A percentile compares a stretch with the other conserved stretches of the same genome.
phyloP scores from a whole-genome alignment of 2,329 filamentous ascomycete genomes.

The Sporothrix brasiliensis region DNA sequence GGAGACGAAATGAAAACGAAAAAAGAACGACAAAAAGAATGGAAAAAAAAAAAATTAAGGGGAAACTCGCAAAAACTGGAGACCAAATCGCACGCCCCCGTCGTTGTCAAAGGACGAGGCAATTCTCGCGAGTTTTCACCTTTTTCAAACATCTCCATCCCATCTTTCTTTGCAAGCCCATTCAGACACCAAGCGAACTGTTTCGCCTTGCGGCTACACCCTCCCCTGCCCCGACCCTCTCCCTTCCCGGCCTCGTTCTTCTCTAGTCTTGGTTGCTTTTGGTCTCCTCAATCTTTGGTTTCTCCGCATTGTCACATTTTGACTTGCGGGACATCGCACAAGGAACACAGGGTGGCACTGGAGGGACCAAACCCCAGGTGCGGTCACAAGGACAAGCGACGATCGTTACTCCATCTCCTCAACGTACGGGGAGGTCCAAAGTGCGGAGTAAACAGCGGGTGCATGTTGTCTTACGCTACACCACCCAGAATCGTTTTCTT shows the following conservation, averaged over 20 bases:
- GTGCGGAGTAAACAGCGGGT: neutral
- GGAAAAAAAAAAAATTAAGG: neutral
- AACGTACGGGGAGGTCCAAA: slow-evolving; percentile 2
- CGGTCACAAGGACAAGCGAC: slow-evolving; percentile 20
- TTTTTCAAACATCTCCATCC: slow-evolving; percentile 21
- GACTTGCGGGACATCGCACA: slow-evolving; percentile 1
- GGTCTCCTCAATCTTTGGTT: slow-evolving; percentile 6
- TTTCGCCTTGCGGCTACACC: neutral
- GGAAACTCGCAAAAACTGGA: neutral
- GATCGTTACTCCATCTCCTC: slow-evolving; percentile 1
- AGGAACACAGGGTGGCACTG: neutral
- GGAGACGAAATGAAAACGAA: slow-evolving; percentile 19
- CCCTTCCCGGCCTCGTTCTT: slow-evolving; percentile 6
- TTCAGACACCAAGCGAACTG: neutral
- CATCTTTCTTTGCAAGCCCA: neutral
- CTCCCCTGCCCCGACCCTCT: neutral
- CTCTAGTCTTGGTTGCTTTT: neutral
- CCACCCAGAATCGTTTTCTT: neutral
- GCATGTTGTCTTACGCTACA: neutral
- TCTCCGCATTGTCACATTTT: slow-evolving; percentile 25
- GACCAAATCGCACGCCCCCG: neutral
- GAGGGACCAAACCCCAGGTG: neutral
- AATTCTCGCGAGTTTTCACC: slow-evolving; percentile 26
- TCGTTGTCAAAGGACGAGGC: neutral
- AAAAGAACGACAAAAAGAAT: neutral